Evolutionary conservation across 2,329 filamentous ascomycete species (phyloP), one percentile per base, ranked within the genome.

Genomic region (Stemphylium lycopersici): DNA sequence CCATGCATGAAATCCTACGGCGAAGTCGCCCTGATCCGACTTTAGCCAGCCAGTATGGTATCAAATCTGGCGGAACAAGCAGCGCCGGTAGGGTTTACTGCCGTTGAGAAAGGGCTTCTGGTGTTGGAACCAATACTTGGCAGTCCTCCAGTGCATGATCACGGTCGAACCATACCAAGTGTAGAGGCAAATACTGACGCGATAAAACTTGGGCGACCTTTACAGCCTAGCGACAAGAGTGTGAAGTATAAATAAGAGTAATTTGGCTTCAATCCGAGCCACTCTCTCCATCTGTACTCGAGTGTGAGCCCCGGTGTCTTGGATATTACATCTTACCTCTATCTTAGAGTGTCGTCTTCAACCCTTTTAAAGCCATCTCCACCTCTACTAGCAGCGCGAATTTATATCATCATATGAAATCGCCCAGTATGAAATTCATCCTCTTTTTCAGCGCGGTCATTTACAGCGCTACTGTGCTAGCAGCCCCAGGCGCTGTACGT

Each of bases 401-500:
- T 15, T 34, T 11, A 6, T 2, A 5, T 2, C 33, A 0, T n/a
- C 34, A 3, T 24, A 18, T 10, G 10, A 7, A 38, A 22, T 6
- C 22, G 16, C 12, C 12, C 8, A 49, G 32, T 1, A 54, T 54
- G 51, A 54, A 54, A 46, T 54, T 50, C 39, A 18, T 38, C 18
- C 34, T 54, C n/a, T 11, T 53, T 16, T 22, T 54, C 26, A 44
- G 45, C 6, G 44, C 46, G 2, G 22, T 39, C 26, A 26, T 54
- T 12, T 54, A 54, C 3, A 50, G 33, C 20, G 40, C 29, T 40
- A 40, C 34, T 6, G 46, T 54, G 7, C 45, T 54, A 12, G 51
- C 51, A n/a, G 51, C 51, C 6, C 51, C 51, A 13, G 34, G 51
- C 18, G 46, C 51, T 24, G 51, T 54, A 45, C 10, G 51, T 12